phyloP scores from a whole-genome alignment of 257 asterid genomes.

The Nicotiana paniculata region DNA sequence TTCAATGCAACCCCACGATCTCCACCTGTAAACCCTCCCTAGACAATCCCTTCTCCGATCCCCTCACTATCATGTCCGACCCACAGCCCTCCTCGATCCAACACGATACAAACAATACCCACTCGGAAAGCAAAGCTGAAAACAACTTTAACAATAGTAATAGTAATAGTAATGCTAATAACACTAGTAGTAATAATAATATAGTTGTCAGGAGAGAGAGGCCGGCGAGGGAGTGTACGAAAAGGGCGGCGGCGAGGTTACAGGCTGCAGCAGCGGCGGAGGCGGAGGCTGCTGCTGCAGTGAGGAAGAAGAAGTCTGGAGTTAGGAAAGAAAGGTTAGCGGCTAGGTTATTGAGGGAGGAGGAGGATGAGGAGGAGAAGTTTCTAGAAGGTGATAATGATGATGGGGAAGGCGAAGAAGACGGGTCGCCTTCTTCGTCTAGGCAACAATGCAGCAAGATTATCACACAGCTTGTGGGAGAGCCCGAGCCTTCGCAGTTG shows the following conservation, averaged over 20 bases:
- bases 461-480: slow-evolving; percentile 67
- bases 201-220: slow-evolving; percentile 62
- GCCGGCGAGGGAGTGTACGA: slow-evolving; percentile 97
- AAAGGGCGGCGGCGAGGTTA: slow-evolving; percentile 77
- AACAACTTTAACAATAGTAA: slow-evolving; percentile 19
- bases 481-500: slow-evolving; percentile 79
- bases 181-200: slow-evolving; percentile 29
- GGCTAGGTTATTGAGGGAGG: slow-evolving; percentile 61
- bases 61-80: slow-evolving; percentile 30
- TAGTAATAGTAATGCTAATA: slow-evolving; percentile 20
- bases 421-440: slow-evolving; percentile 31
- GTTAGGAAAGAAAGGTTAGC: slow-evolving; percentile 49
- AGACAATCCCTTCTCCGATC: slow-evolving; percentile 31
- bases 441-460: slow-evolving; percentile 47
- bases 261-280: slow-evolving; percentile 85
- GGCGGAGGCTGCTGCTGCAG: slow-evolving; percentile 53
- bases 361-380: slow-evolving; percentile 47
- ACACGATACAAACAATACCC: slow-evolving; percentile 20
- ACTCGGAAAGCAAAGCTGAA: slow-evolving; percentile 13
- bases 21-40: slow-evolving; percentile 22
- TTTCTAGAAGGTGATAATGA: slow-evolving; percentile 24
- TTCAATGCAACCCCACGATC: slow-evolving; percentile 43
- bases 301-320: slow-evolving; percentile 52
- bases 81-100: slow-evolving; percentile 51
- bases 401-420: slow-evolving; percentile 38